Percentiles rank a stretch among this genome's conserved stretches.
Evolutionary conservation across 768 basidiomycete genomes (phyloP).

Genomic region (Mycena capillaripes): DNA sequence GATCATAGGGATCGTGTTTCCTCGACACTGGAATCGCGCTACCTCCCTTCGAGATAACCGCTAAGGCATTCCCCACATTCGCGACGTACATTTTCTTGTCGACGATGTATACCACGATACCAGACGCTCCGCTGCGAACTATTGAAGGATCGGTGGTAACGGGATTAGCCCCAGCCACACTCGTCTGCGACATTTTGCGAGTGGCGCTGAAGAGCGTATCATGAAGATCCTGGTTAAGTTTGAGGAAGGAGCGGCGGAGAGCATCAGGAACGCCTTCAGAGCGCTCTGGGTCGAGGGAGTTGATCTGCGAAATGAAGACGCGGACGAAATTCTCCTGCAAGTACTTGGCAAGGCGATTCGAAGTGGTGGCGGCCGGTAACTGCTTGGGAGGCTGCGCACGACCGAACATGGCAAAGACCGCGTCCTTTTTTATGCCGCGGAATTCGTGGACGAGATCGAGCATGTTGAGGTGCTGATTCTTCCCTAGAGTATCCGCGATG

Average conservation of each 20-base stretch:
- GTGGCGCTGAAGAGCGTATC: conserved; percentile 68
- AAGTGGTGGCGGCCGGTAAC: conserved; percentile 60
- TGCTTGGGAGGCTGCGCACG: conserved; percentile 66
- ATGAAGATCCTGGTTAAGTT: conserved; percentile 86
- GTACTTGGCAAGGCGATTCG: conserved; percentile 84
- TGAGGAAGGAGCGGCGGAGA: conserved; percentile 88
- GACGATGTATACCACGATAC: conserved; percentile 87
- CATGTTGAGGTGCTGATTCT: conserved; percentile 85
- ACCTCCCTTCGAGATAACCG: conserved; percentile 86
- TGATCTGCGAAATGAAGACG: conserved; percentile 73
- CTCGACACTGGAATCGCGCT: conserved; percentile 80
- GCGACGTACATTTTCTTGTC: conserved; percentile 89
- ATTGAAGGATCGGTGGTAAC: conserved; percentile 61
- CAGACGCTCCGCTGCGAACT: conserved; percentile 82
- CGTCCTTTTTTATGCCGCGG: conserved; percentile 80
- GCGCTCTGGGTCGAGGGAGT: conserved; percentile 58
- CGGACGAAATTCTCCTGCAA: conserved; percentile 85
- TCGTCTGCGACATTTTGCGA: conserved; percentile 84
- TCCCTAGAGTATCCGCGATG: conserved; percentile 93
- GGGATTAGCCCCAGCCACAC: conserved; percentile 54
- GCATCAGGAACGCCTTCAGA: conserved; percentile 79
- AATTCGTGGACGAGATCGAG: conserved; percentile 95
- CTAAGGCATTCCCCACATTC: conserved; percentile 90
- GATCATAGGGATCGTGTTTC: conserved; percentile 92
- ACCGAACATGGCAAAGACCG: conserved; percentile 97